These are phyloP conservation scores for Puccinia novopanici DNA, from an alignment of 1,284 basidiomycete species.

Conservation along the genomic window DNA sequence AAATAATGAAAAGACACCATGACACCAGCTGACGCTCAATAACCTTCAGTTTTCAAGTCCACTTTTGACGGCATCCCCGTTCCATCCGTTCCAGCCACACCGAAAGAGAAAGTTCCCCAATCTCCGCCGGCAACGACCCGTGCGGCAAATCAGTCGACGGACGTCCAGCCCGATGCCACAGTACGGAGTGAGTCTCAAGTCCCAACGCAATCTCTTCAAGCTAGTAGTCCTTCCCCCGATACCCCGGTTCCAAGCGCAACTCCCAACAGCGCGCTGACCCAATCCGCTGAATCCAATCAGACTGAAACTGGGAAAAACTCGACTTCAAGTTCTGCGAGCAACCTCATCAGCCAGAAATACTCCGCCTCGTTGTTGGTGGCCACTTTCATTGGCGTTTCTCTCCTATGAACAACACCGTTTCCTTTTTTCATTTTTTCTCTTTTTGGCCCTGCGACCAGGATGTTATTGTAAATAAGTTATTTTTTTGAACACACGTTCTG, in stretches of 20 bases:
- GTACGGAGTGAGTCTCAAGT: too few species aligned
- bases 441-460: background rate
- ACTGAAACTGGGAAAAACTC: slow-evolving; percentile 6
- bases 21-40: background rate
- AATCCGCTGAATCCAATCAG: background rate
- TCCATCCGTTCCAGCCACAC: too few species aligned
- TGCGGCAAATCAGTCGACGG: background rate
- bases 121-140: background rate
- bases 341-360: background rate
- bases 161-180: background rate
- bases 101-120: background rate
- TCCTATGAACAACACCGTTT: background rate
- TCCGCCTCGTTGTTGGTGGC: background rate
- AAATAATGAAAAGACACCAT: background rate
- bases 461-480: slow-evolving; percentile 1
- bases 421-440: background rate
- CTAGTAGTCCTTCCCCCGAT: background rate
- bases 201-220: background rate
- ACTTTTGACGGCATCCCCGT: background rate
- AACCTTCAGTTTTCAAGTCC: slow-evolving; percentile 20
- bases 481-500: too few species aligned
- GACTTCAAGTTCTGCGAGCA: background rate
- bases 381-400: background rate
- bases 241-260: background rate
- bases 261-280: background rate